phyloP scores from a whole-genome alignment of 2,329 filamentous ascomycete genomes.

The Aureobasidium pullulans region DNA sequence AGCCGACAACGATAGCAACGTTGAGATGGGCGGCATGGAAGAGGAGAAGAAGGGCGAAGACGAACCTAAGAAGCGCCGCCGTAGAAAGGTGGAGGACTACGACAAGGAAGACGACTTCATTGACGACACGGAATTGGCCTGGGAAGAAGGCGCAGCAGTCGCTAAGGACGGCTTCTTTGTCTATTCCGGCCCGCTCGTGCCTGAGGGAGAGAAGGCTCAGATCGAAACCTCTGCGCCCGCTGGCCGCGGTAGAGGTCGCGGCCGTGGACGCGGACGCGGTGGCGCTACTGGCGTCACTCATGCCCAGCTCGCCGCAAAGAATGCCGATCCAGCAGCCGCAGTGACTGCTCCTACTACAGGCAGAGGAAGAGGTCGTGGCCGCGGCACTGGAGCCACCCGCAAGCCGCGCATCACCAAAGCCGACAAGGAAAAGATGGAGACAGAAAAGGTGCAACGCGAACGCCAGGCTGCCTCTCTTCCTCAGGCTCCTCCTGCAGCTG shows the following conservation, averaged over 20 bases:
- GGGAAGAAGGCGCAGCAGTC: slow-evolving; percentile 91
- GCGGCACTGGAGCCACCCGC: slow-evolving; percentile 64
- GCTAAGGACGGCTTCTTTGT: slow-evolving; percentile 97
- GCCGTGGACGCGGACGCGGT: slow-evolving; percentile 55
- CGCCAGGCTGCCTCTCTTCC: slow-evolving; percentile 30
- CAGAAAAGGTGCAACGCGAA: slow-evolving; percentile 72
- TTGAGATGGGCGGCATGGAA: slow-evolving; percentile 71
- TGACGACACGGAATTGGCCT: slow-evolving; percentile 88
- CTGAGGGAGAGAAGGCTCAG: slow-evolving; percentile 71
- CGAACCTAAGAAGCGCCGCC: slow-evolving; percentile 69
- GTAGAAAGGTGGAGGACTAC: slow-evolving; percentile 62
- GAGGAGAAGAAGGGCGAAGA: slow-evolving; percentile 55
- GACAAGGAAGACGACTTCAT: slow-evolving; percentile 62
- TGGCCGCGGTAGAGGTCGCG: slow-evolving; percentile 39
- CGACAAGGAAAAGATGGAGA: slow-evolving; percentile 71
- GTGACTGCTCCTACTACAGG: slow-evolving; percentile 22
- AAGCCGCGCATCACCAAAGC: slow-evolving; percentile 84
- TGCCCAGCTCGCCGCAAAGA: slow-evolving; percentile 21
- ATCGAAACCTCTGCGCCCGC: slow-evolving; percentile 42
- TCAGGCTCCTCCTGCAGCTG: background rate
- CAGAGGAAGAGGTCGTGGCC: slow-evolving; percentile 54
- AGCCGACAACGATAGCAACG: slow-evolving; percentile 64
- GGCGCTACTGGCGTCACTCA: slow-evolving; percentile 28
- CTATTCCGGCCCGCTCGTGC: slow-evolving; percentile 84
- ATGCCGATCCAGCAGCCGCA: slow-evolving; percentile 17